Conservation (phyloP, 768 basidiomycete species). For the Suillus discolor region DNA sequence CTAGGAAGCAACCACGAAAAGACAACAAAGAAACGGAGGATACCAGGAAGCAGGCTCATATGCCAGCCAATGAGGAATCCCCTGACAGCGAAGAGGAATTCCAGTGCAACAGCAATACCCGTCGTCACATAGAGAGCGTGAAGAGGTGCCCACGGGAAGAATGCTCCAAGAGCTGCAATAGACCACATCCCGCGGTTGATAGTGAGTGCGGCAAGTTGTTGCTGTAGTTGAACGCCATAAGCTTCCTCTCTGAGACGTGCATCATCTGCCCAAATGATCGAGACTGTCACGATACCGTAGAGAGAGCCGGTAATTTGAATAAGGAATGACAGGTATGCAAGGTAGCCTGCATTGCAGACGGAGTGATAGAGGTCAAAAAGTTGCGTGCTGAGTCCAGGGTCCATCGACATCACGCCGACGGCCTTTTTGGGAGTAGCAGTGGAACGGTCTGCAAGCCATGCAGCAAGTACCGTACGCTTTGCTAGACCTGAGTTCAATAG, state of each 20-base stretch:
- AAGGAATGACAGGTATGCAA: not conserved
- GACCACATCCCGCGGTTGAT: constrained; percentile 9
- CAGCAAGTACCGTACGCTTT: constrained; percentile 3
- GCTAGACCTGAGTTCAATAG: constrained; percentile 1
- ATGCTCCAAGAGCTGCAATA: constrained; percentile 6
- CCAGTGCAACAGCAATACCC: not conserved
- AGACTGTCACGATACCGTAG: constrained; percentile 7
- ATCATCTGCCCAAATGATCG: constrained; percentile 6
- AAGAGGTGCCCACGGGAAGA: not conserved
- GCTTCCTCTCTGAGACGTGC: not conserved
- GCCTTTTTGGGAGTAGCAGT: constrained; percentile 1
- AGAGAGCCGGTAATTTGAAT: constrained; percentile 2
- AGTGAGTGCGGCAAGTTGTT: constrained; percentile 7
- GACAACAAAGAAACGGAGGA: not conserved
- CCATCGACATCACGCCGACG: constrained; percentile 5
- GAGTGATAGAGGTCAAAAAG: constrained; percentile 6
- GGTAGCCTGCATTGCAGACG: not conserved
- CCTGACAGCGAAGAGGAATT: constrained; percentile 6
- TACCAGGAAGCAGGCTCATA: not conserved
- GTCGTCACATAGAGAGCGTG: constrained; percentile 5
- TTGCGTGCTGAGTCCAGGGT: constrained; percentile 8
- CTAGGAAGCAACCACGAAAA: constrained; percentile 5
- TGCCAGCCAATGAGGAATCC: constrained; percentile 6
- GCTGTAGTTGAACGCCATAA: constrained; percentile 6
- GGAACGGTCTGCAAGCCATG: constrained; percentile 3